Evolutionary conservation across 169 alveolate species (phyloP), one percentile per base, ranked within the genome.

Genomic region (Besnoitia besnoiti): DNA sequence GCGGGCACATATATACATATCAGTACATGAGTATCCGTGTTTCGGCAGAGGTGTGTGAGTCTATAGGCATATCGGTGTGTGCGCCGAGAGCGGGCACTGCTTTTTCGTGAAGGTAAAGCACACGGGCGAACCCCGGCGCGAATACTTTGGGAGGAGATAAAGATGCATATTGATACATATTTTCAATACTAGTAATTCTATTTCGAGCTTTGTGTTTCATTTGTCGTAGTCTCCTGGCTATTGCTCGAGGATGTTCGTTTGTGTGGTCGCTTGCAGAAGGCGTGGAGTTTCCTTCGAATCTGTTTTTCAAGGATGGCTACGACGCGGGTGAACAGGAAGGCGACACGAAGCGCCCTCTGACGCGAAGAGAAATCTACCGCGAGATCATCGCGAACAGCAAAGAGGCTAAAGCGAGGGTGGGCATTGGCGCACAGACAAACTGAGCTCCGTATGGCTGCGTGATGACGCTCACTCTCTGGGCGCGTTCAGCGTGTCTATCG

Each of bases 341-440:
- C 10, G 87, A 77, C 7, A 55, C 35, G 59, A 1, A 14, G 80
- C 27, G 55, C 37, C 87, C 50, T 24, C 42, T 3, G 79, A 51
- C 80, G 39, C 40, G 90, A 37, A 46, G n/a, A 39, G 90, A 85
- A 35, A 85, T 85, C 51, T 85, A 46, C 55, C 44, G 80, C 19
- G 90, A 85, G 51, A 85, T 85, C 49, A 85, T 85, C n/a, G 67
- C 80, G 10, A 35, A 49, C 21, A 85, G 90, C 90, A 85, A 85
- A 59, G 90, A 85, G 10, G 90, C 79, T 3, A 50, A 59, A n/a
- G 80, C 77, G 42, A 33, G 49, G 90, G 90, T 85, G 44, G 3
- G 44, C 73, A 30, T 5, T n/a, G 2, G 19, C 39, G n/a, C 42
- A 30, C 42, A 35, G 3, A 5, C 80, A 67, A n/a, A n/a, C n/a